Percentiles rank a stretch among this genome's conserved stretches.
These are phyloP conservation scores for Lichtheimia ramosa DNA, from an alignment of 371 early-diverging fungal genomes.

Conservation along the genomic window DNA sequence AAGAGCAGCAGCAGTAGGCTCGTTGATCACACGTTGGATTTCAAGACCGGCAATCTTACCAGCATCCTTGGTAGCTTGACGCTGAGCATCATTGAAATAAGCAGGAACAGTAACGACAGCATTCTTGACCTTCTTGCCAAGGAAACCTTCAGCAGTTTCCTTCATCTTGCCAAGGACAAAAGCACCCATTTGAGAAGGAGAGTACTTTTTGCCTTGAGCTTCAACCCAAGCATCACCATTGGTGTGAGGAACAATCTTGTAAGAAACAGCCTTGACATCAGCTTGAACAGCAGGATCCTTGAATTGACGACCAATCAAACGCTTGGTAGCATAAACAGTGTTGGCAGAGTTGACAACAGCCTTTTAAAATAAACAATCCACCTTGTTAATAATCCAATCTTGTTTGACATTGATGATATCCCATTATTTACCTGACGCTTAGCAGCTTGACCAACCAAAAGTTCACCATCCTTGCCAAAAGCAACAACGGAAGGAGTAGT, in stretches of 20 bases:
- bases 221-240: constrained; percentile 97
- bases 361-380: constrained; percentile 19
- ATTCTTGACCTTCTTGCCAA: constrained; percentile 85
- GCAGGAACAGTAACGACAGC: constrained; percentile 93
- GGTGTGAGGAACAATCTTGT: constrained; percentile 82
- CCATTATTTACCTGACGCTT: constrained; percentile 79
- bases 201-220: constrained; percentile 87
- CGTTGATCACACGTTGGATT: constrained; percentile 98
- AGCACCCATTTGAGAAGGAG: constrained; percentile 94
- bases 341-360: constrained; percentile 92
- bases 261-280: constrained; percentile 85
- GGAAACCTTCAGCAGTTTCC: constrained; percentile 83
- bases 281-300: constrained; percentile 85
- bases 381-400: background rate
- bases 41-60: constrained; percentile 96
- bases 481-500: constrained; percentile 99
- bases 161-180: constrained; percentile 94
- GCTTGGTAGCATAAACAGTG: constrained; percentile 93
- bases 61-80: constrained; percentile 99
- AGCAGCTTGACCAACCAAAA: constrained; percentile 95
- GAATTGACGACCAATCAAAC: constrained; percentile 94
- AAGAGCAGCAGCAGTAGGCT: constrained; percentile 99
- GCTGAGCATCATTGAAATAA: constrained; percentile 95
- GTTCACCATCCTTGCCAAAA: constrained; percentile 88
- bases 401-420: background rate